Conservation (phyloP, 1,284 basidiomycete genomes). For the Coniferiporia weirii region DNA sequence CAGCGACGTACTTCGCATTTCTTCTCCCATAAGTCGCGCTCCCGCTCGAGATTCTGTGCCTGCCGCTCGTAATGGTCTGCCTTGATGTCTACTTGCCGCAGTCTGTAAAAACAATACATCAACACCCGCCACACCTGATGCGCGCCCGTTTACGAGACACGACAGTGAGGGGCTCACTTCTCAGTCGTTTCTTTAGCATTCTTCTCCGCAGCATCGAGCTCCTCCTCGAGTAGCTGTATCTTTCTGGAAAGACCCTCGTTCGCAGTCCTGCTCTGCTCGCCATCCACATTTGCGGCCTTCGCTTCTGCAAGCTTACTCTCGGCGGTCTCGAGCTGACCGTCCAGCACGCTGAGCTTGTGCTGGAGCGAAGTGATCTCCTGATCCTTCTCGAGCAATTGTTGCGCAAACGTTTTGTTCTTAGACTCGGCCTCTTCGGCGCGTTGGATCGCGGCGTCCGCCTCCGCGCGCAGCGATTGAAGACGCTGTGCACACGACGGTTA, state of each 20-base stretch:
- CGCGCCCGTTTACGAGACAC: neutral
- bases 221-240: constrained; percentile 90
- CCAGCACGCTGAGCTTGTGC: constrained; percentile 70
- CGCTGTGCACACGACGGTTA: constrained; percentile 41
- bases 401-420: constrained; percentile 82
- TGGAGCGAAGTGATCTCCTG: constrained; percentile 85
- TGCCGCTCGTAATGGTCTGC: constrained; percentile 98
- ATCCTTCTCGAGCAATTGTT: constrained; percentile 77
- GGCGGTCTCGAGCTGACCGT: constrained; percentile 70
- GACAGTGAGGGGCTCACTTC: constrained; percentile 60
- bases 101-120: constrained; percentile 41
- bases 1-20: constrained; percentile 79
- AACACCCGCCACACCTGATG: constrained; percentile 2
- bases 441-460: constrained; percentile 78
- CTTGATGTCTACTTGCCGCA: constrained; percentile 97
- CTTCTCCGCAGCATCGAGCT: constrained; percentile 95
- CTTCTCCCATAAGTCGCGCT: constrained; percentile 91
- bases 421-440: constrained; percentile 85
- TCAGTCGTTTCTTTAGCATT: constrained; percentile 96
- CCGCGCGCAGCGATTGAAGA: constrained; percentile 69
- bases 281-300: constrained; percentile 69
- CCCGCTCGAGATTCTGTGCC: constrained; percentile 82
- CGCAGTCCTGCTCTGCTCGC: constrained; percentile 68
- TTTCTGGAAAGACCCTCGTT: constrained; percentile 82
- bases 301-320: constrained; percentile 70